These are phyloP conservation scores for Rhypophila decipiens DNA, from an alignment of 495 filamentous ascomycete species.

Conservation along the genomic window DNA sequence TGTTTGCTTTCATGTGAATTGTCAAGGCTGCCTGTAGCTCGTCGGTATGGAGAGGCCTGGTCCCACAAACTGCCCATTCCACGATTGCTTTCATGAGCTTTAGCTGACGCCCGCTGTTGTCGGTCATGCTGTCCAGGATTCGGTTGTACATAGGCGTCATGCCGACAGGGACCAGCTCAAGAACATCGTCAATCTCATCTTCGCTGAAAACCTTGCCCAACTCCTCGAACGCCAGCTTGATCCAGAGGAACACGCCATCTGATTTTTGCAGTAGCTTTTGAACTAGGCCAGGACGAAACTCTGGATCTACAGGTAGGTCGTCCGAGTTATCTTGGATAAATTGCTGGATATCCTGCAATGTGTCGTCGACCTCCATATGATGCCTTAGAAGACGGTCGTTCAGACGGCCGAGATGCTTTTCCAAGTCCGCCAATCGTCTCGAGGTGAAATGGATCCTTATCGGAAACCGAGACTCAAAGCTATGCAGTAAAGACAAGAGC, in stretches of 20 bases:
- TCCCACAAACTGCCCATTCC: conserved; percentile 16
- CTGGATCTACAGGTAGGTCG: conserved; percentile 3
- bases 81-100: conserved; percentile 16
- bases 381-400: too few relatives aligned
- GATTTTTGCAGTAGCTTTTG: conserved; percentile 14
- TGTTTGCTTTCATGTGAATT: conserved; percentile 15
- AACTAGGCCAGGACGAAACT: conserved; percentile 3
- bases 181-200: conserved; percentile 9
- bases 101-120: conserved; percentile 6
- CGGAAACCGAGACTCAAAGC: too few relatives aligned
- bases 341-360: conserved; percentile 10
- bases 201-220: conserved; percentile 13
- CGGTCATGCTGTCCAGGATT: conserved; percentile 11
- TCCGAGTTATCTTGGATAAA: conserved; percentile 7
- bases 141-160: conserved; percentile 19
- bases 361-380: neutral
- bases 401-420: too few relatives aligned
- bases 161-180: conserved; percentile 15
- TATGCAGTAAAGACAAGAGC: too few relatives aligned
- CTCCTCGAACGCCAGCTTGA: conserved; percentile 8
- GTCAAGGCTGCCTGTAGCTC: conserved; percentile 15
- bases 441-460: too few relatives aligned
- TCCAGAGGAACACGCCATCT: conserved; percentile 17
- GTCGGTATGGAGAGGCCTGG: conserved; percentile 8
- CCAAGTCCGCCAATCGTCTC: too few relatives aligned